A percentile compares a stretch with the other conserved stretches of the same genome.
Conservation (phyloP, 73 alveolate species). For the Tetrahymena malaccensis region DNA sequence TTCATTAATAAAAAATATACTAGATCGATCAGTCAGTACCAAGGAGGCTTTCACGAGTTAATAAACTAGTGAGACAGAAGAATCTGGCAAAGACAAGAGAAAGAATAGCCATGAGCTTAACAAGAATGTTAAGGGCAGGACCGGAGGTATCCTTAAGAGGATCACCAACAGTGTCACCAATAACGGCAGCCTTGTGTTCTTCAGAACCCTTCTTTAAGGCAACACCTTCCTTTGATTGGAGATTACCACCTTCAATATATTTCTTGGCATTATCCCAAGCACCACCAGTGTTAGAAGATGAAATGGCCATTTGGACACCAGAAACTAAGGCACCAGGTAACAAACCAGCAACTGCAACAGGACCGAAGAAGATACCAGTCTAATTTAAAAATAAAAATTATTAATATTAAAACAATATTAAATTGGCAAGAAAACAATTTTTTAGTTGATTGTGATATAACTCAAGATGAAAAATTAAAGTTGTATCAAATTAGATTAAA, state of each 20-base stretch:
- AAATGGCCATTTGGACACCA: constrained; percentile 82
- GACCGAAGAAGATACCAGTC: constrained; percentile 80
- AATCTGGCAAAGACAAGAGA: constrained; percentile 59
- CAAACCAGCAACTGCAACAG: constrained; percentile 76
- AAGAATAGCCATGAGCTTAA: constrained; percentile 78
- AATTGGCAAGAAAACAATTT: no score
- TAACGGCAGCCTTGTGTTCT: constrained; percentile 72
- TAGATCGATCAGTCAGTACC: not conserved
- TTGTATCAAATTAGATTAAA: no score
- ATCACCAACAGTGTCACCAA: constrained; percentile 94
- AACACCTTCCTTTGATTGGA: constrained; percentile 36
- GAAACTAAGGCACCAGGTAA: constrained; percentile 88
- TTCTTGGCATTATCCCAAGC: constrained; percentile 91
- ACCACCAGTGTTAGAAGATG: constrained; percentile 72
- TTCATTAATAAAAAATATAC: no score
- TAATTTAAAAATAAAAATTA: not conserved
- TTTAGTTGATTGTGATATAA: no score
- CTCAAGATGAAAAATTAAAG: no score
- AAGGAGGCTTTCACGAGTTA: not conserved
- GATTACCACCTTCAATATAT: constrained; percentile 59
- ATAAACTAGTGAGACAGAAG: constrained; percentile 26
- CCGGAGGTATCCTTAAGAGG: constrained; percentile 92
- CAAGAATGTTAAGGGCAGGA: constrained; percentile 81
- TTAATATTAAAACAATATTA: no score
- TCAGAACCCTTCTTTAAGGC: constrained; percentile 56